Evolutionary conservation across 192 early-diverging fungal genomes (phyloP).

Genomic region (Coemansia sp.): DNA sequence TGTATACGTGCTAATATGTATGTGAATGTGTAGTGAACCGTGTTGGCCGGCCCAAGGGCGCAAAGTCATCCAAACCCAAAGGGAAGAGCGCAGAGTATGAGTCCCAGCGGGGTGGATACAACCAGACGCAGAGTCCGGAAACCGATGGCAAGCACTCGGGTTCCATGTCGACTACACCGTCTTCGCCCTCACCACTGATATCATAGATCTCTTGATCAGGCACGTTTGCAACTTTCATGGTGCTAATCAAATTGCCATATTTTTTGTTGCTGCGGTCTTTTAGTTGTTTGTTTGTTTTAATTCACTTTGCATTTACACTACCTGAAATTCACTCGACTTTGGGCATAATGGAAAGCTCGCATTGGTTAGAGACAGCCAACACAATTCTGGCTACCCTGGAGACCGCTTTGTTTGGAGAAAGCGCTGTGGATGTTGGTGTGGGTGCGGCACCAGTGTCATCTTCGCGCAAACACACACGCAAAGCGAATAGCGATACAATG

Average conservation of each 20-base stretch:
- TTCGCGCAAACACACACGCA: slow-evolving; percentile 35
- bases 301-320: slow-evolving; percentile 2
- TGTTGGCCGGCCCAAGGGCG: slow-evolving; percentile 53
- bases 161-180: slow-evolving; percentile 8
- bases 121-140: background rate
- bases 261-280: background rate
- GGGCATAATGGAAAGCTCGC: background rate
- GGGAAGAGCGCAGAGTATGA: slow-evolving; percentile 11
- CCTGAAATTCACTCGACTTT: background rate
- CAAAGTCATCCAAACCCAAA: slow-evolving; percentile 30
- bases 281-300: background rate
- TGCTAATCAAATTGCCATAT: background rate
- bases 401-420: slow-evolving; percentile 40
- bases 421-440: slow-evolving; percentile 5
- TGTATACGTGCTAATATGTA: background rate
- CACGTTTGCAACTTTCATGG: background rate
- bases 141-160: slow-evolving; percentile 2
- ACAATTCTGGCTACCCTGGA: slow-evolving; percentile 14
- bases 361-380: background rate
- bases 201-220: background rate
- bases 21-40: slow-evolving; percentile 36
- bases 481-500: slow-evolving; percentile 39
- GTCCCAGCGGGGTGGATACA: background rate
- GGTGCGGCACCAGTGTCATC: background rate
- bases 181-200: slow-evolving; percentile 5